Evolutionary conservation across 352 stramenopile species (phyloP), one percentile per base, ranked within the genome.

Genomic region (Blastocystis sp.): DNA sequence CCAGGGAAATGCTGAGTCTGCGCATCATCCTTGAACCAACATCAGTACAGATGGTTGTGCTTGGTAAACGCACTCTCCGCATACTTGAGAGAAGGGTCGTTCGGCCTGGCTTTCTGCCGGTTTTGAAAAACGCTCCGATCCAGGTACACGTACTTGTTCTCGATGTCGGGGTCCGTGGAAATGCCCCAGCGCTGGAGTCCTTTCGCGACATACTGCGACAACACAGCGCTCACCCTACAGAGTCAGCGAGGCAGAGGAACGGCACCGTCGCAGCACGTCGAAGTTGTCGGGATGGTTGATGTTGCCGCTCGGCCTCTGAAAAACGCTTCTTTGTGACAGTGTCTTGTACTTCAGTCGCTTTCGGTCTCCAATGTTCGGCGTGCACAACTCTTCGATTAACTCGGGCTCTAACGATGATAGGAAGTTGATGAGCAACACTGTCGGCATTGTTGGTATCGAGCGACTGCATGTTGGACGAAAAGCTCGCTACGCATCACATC

Each of bases 101-200:
- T 60, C 4, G 66, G 66, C 28, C 66, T 34, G 34, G n/a, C 24
- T 24, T 54, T 48, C 52, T 77, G 19, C 43, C 45, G 66, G 24
- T 61, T 77, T 19, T 77, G 9, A 59, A 77, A 77, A 57, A 57
- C 66, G n/a, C 24, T 77, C 66, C 66, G 60, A 3, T 77, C 66
- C 4, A 77, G 52, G 45, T 77, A 77, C 3, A 77, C 66, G 34
- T 77, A 77, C 66, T 77, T 77, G 4, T 54, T 77, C n/a, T 77
- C 66, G 6, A 77, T 77, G 60, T 77, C 66, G 4, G 38, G 17
- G 34, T 77, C 66, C 6, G 66, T 77, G 3, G 34, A 61, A 17
- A 77, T 54, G 34, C 45, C 45, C 66, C 66, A 77, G 6, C 34
- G 66, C 60, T 77, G n/a, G 3, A 77, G 45, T 28, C 66, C 66